These are phyloP conservation scores for Kodamaea sagamina DNA, from an alignment of 805 yeast species.

Conservation along the genomic window DNA sequence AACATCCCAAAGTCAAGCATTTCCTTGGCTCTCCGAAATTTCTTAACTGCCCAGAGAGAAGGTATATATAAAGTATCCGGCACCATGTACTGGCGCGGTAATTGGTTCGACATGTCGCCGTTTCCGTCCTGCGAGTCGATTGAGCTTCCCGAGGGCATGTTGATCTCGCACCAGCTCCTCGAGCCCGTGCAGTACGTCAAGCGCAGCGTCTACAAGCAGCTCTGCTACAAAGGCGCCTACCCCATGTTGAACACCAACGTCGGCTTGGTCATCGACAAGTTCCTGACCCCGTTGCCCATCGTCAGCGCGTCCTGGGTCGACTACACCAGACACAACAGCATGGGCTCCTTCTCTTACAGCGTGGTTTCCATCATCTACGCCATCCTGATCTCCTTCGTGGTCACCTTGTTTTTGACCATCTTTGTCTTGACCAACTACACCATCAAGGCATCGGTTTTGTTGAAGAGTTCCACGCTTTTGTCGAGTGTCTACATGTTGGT, in stretches of 20 bases:
- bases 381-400: slow-evolving; percentile 62
- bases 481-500: slow-evolving; percentile 58
- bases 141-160: slow-evolving; percentile 33
- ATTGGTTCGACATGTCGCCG: slow-evolving; percentile 21
- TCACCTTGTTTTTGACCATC: slow-evolving; percentile 62
- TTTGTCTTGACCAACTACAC: slow-evolving; percentile 66
- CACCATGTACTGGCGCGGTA: slow-evolving; percentile 39
- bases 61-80: slow-evolving; percentile 1
- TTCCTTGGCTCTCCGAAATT: slow-evolving; percentile 1
- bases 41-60: slow-evolving; percentile 1
- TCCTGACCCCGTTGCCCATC: slow-evolving; percentile 41
- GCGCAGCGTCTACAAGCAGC: slow-evolving; percentile 30
- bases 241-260: slow-evolving; percentile 44
- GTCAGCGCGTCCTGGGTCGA: slow-evolving; percentile 51
- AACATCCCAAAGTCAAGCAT: too few species aligned
- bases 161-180: slow-evolving; percentile 29
- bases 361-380: slow-evolving; percentile 65
- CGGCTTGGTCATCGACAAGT: slow-evolving; percentile 31
- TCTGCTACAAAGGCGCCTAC: slow-evolving; percentile 31
- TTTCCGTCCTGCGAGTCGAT: slow-evolving; percentile 37
- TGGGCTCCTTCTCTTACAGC: slow-evolving; percentile 53
- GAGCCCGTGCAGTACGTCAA: slow-evolving; percentile 25
- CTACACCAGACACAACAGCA: slow-evolving; percentile 34
- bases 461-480: slow-evolving; percentile 51
- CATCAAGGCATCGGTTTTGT: slow-evolving; percentile 56